Evolutionary conservation across 352 stramenopile species (phyloP).

Genomic region (Globisporangium splendens): DNA sequence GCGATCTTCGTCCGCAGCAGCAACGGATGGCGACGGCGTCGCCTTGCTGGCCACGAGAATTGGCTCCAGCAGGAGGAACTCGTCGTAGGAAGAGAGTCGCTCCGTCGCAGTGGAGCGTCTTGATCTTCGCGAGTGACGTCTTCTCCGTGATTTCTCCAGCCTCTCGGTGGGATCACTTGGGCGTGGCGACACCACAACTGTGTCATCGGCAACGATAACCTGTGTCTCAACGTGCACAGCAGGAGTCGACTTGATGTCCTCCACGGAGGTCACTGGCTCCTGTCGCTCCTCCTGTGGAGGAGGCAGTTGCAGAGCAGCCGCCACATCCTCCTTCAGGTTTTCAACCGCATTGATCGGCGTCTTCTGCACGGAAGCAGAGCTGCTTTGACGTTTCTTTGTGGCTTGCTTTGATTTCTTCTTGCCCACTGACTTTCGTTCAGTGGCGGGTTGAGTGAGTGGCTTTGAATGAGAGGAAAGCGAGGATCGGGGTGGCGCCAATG

Average conservation of each 20-base stretch:
- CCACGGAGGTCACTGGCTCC: background rate
- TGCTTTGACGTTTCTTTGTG: background rate
- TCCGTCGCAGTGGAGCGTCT: slow-evolving; percentile 10
- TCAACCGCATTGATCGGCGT: background rate
- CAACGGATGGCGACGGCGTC: no score
- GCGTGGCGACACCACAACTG: no score
- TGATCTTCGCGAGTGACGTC: slow-evolving; percentile 10
- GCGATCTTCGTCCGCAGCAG: slow-evolving; percentile 5
- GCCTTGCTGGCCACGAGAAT: slow-evolving; percentile 1
- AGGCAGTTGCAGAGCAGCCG: background rate
- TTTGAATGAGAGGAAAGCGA: no score
- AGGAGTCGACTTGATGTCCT: background rate
- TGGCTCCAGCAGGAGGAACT: slow-evolving; percentile 12
- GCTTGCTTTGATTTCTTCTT: background rate
- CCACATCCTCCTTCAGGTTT: background rate
- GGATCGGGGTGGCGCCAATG: no score
- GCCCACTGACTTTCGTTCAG: background rate
- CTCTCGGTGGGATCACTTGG: background rate
- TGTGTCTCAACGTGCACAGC: background rate
- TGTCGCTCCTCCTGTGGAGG: background rate
- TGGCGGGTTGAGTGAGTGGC: background rate
- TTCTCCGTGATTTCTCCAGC: slow-evolving; percentile 1
- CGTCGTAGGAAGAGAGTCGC: slow-evolving; percentile 10
- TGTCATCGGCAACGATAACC: no score
- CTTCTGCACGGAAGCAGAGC: background rate